Conservation (phyloP, 164 flowering plant species). For the Houttuynia cordata region DNA sequence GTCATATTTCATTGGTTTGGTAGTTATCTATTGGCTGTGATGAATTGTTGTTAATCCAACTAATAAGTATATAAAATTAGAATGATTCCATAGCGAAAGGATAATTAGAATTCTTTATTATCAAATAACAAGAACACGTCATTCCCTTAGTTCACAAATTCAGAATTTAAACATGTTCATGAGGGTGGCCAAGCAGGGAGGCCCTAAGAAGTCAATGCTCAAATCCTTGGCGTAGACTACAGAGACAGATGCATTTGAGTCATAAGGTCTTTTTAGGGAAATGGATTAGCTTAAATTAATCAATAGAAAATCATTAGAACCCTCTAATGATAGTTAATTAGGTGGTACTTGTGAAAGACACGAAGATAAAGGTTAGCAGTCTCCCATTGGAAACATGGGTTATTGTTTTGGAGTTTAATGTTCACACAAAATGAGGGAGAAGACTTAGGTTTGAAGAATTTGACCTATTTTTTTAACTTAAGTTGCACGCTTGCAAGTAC, state of each 20-base stretch:
- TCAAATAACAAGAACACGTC: too few relatives aligned
- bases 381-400: constrained; percentile 7
- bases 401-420: constrained; percentile 9
- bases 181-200: neutral
- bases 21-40: too few relatives aligned
- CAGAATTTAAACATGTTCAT: neutral
- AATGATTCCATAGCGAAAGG: too few relatives aligned
- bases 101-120: too few relatives aligned
- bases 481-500: constrained; percentile 42
- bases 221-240: neutral
- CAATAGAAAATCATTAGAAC: constrained; percentile 1
- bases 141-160: neutral
- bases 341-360: neutral
- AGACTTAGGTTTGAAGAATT: constrained; percentile 43
- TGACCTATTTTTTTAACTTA: constrained; percentile 22
- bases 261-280: neutral
- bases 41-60: too few relatives aligned
- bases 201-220: neutral
- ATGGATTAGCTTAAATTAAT: neutral
- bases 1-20: too few relatives aligned
- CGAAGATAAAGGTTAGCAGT: neutral
- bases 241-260: neutral
- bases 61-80: too few relatives aligned
- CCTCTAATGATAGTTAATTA: neutral
- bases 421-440: constrained; percentile 31